phyloP scores from a whole-genome alignment of 176 grass and related monocot species.

The Oryza punctata region DNA sequence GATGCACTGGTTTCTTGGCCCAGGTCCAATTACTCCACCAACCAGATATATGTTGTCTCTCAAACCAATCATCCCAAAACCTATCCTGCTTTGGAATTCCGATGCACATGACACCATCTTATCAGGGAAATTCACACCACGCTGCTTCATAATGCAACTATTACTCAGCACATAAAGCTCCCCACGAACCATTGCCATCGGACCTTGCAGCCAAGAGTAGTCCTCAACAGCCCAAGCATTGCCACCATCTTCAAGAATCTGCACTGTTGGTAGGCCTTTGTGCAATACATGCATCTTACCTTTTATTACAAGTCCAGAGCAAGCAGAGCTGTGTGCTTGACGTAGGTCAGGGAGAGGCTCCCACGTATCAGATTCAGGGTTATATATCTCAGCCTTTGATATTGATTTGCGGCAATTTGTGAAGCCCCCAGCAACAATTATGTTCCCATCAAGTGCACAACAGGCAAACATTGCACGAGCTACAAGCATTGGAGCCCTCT shows the following conservation, averaged over 20 bases:
- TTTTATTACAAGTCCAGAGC: constrained; percentile 82
- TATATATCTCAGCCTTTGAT: constrained; percentile 89
- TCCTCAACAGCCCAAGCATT: constrained; percentile 78
- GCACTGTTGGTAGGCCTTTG: constrained; percentile 82
- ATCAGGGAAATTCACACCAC: constrained; percentile 63
- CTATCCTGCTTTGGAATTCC: constrained; percentile 91
- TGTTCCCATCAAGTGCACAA: constrained; percentile 85
- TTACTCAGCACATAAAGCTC: constrained; percentile 92
- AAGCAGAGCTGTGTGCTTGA: constrained; percentile 86
- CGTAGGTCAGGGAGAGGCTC: constrained; percentile 77
- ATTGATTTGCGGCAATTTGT: constrained; percentile 88
- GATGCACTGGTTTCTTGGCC: constrained; percentile 93
- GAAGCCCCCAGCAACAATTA: constrained; percentile 87
- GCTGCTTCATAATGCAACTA: constrained; percentile 90
- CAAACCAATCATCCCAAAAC: constrained; percentile 88
- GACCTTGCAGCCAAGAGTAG: constrained; percentile 86
- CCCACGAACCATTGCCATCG: constrained; percentile 80
- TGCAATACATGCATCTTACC: constrained; percentile 92
- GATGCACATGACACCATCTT: constrained; percentile 86
- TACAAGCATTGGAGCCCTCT: constrained; percentile 72
- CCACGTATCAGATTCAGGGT: constrained; percentile 76
- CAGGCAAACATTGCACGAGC: constrained; percentile 96
- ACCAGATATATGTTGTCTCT: constrained; percentile 78
- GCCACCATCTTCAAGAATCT: constrained; percentile 79
- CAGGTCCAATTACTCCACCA: constrained; percentile 92